A percentile compares a stretch with the other conserved stretches of the same genome.
Conservation (phyloP, 106 monocot species). For the Acanthochlamys bracteata region DNA sequence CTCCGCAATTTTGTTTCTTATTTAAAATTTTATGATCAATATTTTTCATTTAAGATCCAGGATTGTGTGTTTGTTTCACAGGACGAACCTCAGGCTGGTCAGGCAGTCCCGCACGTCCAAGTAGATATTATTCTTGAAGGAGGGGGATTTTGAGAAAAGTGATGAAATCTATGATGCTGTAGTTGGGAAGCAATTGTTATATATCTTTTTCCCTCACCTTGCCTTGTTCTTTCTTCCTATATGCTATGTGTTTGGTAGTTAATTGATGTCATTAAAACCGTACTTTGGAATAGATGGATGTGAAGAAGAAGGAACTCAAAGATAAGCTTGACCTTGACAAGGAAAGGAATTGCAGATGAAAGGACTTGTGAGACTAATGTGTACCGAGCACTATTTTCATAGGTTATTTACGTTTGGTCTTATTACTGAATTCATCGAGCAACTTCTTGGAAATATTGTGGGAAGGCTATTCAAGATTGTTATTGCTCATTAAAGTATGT, state of each 20-base stretch:
- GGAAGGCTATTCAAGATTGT: no score
- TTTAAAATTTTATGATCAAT: neutral
- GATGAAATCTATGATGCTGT: conserved; percentile 93
- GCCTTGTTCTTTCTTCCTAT: neutral
- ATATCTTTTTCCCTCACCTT: neutral
- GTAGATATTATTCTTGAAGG: conserved; percentile 83
- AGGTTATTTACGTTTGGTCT: neutral
- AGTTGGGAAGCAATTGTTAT: conserved; percentile 4
- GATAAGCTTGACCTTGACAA: conserved; percentile 76
- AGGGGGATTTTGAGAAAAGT: conserved; percentile 85
- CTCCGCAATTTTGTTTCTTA: neutral
- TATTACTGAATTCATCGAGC: no score
- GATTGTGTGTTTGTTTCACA: neutral
- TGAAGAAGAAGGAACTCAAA: conserved; percentile 67
- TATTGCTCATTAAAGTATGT: no score
- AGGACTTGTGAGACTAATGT: conserved; percentile 70
- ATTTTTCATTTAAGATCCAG: neutral
- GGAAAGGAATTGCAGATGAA: conserved; percentile 59
- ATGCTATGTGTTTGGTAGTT: neutral
- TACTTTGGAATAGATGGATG: conserved; percentile 46
- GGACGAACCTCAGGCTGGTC: conserved; percentile 96
- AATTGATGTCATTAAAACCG: neutral
- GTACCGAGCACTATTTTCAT: conserved; percentile 63
- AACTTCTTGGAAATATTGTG: neutral
- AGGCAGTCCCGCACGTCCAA: conserved; percentile 92